A percentile compares a stretch with the other conserved stretches of the same genome.
These are phyloP conservation scores for Yamadazyma paraphyllophila DNA, from an alignment of 805 yeast species.

Conservation along the genomic window DNA sequence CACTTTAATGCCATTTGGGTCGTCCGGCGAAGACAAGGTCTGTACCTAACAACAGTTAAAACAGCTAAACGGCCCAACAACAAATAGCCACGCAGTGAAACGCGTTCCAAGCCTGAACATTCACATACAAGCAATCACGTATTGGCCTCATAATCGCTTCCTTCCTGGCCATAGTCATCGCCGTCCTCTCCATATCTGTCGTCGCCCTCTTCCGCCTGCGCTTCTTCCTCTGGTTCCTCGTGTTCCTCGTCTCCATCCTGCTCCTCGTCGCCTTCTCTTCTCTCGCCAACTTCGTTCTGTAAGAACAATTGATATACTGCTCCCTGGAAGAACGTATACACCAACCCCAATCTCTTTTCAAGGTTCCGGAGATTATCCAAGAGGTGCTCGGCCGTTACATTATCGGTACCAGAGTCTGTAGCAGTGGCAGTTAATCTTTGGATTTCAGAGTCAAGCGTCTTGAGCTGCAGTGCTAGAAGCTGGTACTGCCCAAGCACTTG, in stretches of 20 bases:
- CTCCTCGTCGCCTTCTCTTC: neutral
- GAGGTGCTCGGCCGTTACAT: constrained; percentile 28
- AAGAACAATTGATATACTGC: constrained; percentile 66
- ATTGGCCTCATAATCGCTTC: neutral
- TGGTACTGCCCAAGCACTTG: constrained; percentile 40
- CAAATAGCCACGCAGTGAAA: too few species aligned
- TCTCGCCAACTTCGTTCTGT: constrained; percentile 38
- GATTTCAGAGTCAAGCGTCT: constrained; percentile 32
- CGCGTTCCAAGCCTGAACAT: too few species aligned
- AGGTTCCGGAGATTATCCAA: constrained; percentile 53
- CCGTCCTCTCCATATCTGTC: neutral
- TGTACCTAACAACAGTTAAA: too few species aligned
- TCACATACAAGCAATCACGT: too few species aligned
- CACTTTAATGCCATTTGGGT: too few species aligned
- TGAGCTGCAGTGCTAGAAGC: constrained; percentile 31
- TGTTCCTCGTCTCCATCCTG: neutral
- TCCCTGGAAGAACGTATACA: constrained; percentile 64
- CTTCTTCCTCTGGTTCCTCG: neutral
- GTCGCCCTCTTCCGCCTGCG: neutral
- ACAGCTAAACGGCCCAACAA: too few species aligned
- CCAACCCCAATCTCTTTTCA: constrained; percentile 62
- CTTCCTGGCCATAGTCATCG: neutral
- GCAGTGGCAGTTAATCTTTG: constrained; percentile 21
- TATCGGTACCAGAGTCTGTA: neutral
- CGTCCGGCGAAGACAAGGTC: too few species aligned